Base-by-base conservation (phyloP, 495 filamentous ascomycete species). In the Aspergillus bertholletiae region DNA sequence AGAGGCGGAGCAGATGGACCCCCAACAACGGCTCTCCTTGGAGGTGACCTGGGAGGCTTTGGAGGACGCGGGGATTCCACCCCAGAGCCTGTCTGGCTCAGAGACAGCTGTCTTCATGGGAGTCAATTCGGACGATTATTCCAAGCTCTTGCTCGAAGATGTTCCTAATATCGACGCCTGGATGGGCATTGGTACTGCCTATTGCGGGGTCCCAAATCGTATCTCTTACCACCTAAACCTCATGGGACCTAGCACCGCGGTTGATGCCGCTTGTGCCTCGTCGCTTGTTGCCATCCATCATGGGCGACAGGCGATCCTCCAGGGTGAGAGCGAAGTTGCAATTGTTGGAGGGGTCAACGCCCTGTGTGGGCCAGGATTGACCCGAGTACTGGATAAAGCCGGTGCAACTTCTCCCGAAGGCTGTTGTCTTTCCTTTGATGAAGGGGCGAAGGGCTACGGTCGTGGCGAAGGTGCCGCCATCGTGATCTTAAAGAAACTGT, bases 11-110 rank as follows among this genome's bases (percentile, higher is more conserved):
- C 55, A 55, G 23, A 67, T 77, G 62, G 74, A 76, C 48, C 74
- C 74, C 5, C 67, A 75, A 45, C 73, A 76, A 46, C 62, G 74
- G 7, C 61, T 80, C 11, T 59, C 80, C 15, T 69, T 87, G 1
- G 84, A 86, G 57, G 66, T 73, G 7, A 69, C 76, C 9, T 87
- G 81, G 41, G 80, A 86, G 49, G 74, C 61, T 7, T 21, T 69
- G 0, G 59, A 64, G 28, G 28, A 59, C 51, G 70, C 70, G 15
- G 72, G 72, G 0, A 61, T 71, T 34, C 13, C 39, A 3, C 28
- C 54, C 0, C 24, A 68, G 12, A 49, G 34, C 22, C 40, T 72
- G 12, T 28, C 49, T 3, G 68, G 66, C 1, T 58, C 51, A 7
- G 41, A 69, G 41, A 71, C 72, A 4, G 60, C 60, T n/a, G 67